Evolutionary conservation across 306 rosid genomes (phyloP).

Genomic region (Quercus parvula): DNA sequence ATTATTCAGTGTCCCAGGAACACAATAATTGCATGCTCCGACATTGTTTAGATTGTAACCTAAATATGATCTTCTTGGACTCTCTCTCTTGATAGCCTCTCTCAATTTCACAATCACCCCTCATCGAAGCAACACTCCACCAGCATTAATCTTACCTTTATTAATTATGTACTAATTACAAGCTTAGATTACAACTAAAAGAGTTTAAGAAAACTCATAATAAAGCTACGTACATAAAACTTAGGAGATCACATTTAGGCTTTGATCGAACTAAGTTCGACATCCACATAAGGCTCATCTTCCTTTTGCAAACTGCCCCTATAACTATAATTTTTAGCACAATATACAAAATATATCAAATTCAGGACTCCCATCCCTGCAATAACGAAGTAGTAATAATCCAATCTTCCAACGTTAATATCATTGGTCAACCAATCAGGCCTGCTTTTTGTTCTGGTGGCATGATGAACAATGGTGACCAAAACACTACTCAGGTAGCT

Average conservation of each 20-base stretch:
- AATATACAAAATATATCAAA: conserved; percentile 44
- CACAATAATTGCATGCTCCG: too few species aligned
- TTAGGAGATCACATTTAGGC: background rate
- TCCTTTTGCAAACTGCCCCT: conserved; percentile 27
- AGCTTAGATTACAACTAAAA: background rate
- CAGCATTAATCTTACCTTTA: too few species aligned
- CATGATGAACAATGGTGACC: conserved; percentile 40
- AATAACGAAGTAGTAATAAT: conserved; percentile 57
- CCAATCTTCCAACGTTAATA: conserved; percentile 61
- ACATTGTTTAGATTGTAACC: too few species aligned
- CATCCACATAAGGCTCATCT: conserved; percentile 22
- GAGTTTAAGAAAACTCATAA: background rate
- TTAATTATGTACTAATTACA: too few species aligned
- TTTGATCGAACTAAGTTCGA: conserved; percentile 34
- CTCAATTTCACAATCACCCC: too few species aligned
- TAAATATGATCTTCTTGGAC: too few species aligned
- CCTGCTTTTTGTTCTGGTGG: conserved; percentile 15
- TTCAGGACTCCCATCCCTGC: conserved; percentile 50
- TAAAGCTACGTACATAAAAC: background rate
- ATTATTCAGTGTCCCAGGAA: too few species aligned
- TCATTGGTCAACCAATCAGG: conserved; percentile 70
- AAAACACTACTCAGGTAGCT: conserved; percentile 49
- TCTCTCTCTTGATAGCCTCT: too few species aligned
- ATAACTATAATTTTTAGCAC: conserved; percentile 50
- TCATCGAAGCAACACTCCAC: too few species aligned